phyloP scores from a whole-genome alignment of 352 stramenopile genomes.

The Globisporangium heterothallicum region DNA sequence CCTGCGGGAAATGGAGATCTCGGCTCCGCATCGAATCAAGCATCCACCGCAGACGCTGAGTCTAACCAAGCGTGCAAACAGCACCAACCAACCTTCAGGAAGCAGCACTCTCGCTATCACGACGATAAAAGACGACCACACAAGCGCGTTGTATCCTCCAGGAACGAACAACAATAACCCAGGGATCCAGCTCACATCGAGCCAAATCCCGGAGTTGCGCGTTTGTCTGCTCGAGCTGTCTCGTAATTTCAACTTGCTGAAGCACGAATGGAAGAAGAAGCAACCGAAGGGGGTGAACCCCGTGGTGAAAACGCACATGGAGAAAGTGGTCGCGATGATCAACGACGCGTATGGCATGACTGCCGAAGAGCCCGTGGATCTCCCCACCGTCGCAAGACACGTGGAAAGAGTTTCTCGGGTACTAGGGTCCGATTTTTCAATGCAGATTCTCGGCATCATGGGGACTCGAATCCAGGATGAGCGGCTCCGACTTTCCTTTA shows the following conservation, averaged over 20 bases:
- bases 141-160: background rate
- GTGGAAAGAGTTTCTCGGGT: conserved; percentile 56
- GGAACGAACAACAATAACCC: conserved; percentile 4
- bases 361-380: conserved; percentile 51
- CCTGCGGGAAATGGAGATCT: conserved; percentile 26
- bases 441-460: conserved; percentile 52
- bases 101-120: conserved; percentile 6
- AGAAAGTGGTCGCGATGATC: conserved; percentile 61
- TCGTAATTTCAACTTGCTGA: conserved; percentile 61
- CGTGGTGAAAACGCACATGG: conserved; percentile 56
- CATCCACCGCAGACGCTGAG: conserved; percentile 2
- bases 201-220: conserved; percentile 60
- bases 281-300: conserved; percentile 34
- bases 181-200: conserved; percentile 19
- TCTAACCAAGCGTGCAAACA: background rate
- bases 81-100: background rate
- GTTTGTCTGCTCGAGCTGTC: conserved; percentile 69
- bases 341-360: conserved; percentile 66
- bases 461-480: conserved; percentile 26
- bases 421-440: conserved; percentile 59
- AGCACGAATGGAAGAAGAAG: conserved; percentile 55
- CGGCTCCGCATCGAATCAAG: conserved; percentile 1
- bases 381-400: conserved; percentile 28
- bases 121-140: conserved; percentile 1
- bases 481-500: conserved; percentile 21